phyloP scores from a whole-genome alignment of 176 grass and related monocot species.

The Secale cereale region DNA sequence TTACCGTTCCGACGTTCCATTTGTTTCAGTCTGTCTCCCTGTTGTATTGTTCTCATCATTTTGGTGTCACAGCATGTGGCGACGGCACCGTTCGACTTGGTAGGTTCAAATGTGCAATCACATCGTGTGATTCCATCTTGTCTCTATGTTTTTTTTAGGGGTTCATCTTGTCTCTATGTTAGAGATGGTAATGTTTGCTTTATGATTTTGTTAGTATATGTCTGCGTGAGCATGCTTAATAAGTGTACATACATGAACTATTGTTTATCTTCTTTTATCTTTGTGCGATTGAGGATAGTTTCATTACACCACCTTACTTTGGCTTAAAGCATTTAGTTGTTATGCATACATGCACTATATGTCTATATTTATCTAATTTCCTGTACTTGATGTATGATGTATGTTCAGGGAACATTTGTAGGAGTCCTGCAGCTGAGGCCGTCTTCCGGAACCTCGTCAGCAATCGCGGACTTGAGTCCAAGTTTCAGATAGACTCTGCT shows the following conservation, averaged over 20 bases:
- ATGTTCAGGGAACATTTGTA: slow-evolving; percentile 81
- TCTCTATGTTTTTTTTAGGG: background rate
- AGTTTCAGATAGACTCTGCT: slow-evolving; percentile 84
- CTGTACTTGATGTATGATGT: slow-evolving; percentile 5
- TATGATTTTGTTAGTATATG: background rate
- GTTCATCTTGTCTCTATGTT: background rate
- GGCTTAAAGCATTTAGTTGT: background rate
- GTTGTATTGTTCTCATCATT: background rate
- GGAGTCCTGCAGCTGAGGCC: slow-evolving; percentile 89
- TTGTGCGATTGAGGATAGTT: background rate
- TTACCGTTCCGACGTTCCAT: background rate
- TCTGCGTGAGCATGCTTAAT: background rate
- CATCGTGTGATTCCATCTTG: background rate
- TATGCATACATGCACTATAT: background rate
- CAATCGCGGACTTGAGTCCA: slow-evolving; percentile 63
- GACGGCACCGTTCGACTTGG: background rate
- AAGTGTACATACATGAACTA: background rate
- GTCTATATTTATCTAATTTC: slow-evolving; percentile 4
- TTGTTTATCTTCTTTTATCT: background rate
- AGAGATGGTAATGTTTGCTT: background rate
- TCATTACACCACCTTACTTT: background rate
- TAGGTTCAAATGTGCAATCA: background rate
- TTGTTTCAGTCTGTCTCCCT: background rate
- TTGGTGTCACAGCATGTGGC: too few relatives aligned
- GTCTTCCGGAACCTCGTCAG: slow-evolving; percentile 69